These are phyloP conservation scores for Aspergillus quadrilineatus DNA, from an alignment of 2,329 filamentous ascomycete species.

Conservation along the genomic window DNA sequence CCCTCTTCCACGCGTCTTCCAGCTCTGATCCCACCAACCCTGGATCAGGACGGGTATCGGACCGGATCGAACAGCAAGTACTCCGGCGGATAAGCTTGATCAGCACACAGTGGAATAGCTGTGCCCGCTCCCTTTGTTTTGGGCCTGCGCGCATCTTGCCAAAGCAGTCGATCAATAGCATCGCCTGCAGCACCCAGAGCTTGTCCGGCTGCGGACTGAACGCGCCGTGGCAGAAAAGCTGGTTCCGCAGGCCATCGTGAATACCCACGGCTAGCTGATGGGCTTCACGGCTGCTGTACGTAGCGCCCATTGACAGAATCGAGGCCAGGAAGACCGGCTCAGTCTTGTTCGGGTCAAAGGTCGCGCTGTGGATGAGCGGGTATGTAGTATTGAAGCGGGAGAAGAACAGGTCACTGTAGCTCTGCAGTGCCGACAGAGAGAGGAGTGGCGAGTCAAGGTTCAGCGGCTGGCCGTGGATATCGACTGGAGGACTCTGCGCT, in stretches of 20 bases:
- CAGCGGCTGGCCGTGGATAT: slow-evolving; percentile 49
- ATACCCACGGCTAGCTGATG: slow-evolving; percentile 63
- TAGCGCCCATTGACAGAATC: slow-evolving; percentile 60
- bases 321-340: slow-evolving; percentile 57
- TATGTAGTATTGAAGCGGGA: slow-evolving; percentile 61
- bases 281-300: slow-evolving; percentile 58
- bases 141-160: slow-evolving; percentile 63
- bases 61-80: slow-evolving; percentile 50
- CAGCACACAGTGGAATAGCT: slow-evolving; percentile 57
- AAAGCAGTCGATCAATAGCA: slow-evolving; percentile 63
- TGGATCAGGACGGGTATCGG: slow-evolving; percentile 19
- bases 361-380: slow-evolving; percentile 59
- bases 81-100: slow-evolving; percentile 57
- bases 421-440: slow-evolving; percentile 52
- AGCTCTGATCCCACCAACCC: background rate
- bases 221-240: slow-evolving; percentile 58
- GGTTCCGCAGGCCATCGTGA: slow-evolving; percentile 59
- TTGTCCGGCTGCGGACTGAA: slow-evolving; percentile 58
- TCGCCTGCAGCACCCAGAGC: slow-evolving; percentile 62
- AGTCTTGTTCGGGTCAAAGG: slow-evolving; percentile 52
- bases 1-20: slow-evolving; percentile 53
- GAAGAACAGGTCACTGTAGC: slow-evolving; percentile 61
- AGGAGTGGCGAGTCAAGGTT: slow-evolving; percentile 54
- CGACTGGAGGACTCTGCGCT: slow-evolving; percentile 49
- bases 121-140: slow-evolving; percentile 63